Conservation (phyloP, 2,329 filamentous ascomycete species). For the Aspergillus ochraceus region DNA sequence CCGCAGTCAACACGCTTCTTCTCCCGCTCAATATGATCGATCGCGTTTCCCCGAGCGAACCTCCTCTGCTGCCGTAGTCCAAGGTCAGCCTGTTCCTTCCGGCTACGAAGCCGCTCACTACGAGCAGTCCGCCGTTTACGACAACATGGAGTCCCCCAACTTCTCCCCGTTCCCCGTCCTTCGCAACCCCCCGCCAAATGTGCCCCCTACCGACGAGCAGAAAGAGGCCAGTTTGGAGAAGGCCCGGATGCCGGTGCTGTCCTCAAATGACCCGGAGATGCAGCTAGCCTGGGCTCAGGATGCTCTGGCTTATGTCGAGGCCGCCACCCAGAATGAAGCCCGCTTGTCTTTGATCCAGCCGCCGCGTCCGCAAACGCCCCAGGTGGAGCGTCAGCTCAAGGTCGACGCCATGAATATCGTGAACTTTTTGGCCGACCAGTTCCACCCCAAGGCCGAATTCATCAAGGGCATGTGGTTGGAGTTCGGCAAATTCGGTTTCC, state of each 20-base stretch:
- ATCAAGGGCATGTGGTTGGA: constrained; percentile 96
- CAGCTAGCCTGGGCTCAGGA: constrained; percentile 97
- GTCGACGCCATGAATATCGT: constrained; percentile 91
- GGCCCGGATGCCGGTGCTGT: constrained; percentile 78
- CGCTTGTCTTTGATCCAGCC: constrained; percentile 62
- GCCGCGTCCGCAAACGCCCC: constrained; percentile 73
- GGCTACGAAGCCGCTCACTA: constrained; percentile 44
- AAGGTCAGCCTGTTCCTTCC: constrained; percentile 29
- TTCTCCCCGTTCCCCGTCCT: constrained; percentile 93
- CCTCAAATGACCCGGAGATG: constrained; percentile 93
- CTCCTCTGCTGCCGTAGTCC: constrained; percentile 33
- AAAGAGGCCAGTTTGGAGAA: constrained; percentile 87
- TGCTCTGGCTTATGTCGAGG: constrained; percentile 83
- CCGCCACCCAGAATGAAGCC: constrained; percentile 72
- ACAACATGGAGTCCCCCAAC: constrained; percentile 62
- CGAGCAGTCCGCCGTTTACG: constrained; percentile 52
- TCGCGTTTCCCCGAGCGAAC: constrained; percentile 38
- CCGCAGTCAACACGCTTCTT: constrained; percentile 36
- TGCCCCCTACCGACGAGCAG: constrained; percentile 91
- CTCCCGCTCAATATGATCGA: constrained; percentile 31
- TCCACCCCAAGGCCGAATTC: constrained; percentile 91
- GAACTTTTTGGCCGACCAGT: constrained; percentile 82
- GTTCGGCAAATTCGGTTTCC: constrained; percentile 91
- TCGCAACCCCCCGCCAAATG: constrained; percentile 74
- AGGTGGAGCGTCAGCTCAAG: constrained; percentile 83